These are phyloP conservation scores for Colletotrichum spinosum DNA, from an alignment of 2,329 filamentous ascomycete genomes.

Conservation along the genomic window DNA sequence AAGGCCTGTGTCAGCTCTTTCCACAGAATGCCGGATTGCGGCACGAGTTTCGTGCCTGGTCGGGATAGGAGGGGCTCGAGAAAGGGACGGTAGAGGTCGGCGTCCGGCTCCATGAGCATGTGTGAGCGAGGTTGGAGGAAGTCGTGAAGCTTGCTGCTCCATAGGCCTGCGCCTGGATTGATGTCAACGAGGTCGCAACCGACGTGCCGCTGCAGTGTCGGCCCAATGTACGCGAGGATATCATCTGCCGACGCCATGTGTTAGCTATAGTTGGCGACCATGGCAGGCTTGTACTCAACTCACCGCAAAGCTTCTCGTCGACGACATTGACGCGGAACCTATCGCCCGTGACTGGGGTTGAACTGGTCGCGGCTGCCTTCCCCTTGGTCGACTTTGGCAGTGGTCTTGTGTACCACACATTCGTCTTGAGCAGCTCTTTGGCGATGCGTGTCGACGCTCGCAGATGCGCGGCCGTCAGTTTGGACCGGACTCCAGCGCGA, in stretches of 20 bases:
- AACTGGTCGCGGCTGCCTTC: no score
- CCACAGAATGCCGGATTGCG: conserved; percentile 70
- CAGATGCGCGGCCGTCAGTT: no score
- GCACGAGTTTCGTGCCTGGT: conserved; percentile 62
- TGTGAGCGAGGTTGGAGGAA: conserved; percentile 83
- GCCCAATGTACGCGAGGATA: conserved; percentile 75
- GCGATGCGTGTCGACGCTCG: no score
- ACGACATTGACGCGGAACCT: conserved; percentile 62
- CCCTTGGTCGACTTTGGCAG: no score
- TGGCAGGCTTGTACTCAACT: conserved; percentile 22
- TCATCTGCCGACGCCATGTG: conserved; percentile 64
- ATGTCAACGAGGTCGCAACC: conserved; percentile 90
- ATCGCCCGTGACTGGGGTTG: no score
- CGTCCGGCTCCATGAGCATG: conserved; percentile 82
- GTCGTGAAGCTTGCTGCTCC: conserved; percentile 82
- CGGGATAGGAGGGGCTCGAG: conserved; percentile 68
- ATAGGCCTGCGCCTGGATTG: conserved; percentile 83
- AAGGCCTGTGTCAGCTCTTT: conserved; percentile 68
- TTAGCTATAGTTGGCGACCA: background rate
- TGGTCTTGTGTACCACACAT: no score
- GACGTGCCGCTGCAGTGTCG: conserved; percentile 74
- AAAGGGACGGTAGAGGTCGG: conserved; percentile 67
- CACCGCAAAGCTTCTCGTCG: conserved; percentile 62
- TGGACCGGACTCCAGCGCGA: no score
- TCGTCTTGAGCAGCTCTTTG: no score